Evolutionary conservation across 2,329 filamentous ascomycete genomes (phyloP).

Genomic region (Aspergillus aculeatus): DNA sequence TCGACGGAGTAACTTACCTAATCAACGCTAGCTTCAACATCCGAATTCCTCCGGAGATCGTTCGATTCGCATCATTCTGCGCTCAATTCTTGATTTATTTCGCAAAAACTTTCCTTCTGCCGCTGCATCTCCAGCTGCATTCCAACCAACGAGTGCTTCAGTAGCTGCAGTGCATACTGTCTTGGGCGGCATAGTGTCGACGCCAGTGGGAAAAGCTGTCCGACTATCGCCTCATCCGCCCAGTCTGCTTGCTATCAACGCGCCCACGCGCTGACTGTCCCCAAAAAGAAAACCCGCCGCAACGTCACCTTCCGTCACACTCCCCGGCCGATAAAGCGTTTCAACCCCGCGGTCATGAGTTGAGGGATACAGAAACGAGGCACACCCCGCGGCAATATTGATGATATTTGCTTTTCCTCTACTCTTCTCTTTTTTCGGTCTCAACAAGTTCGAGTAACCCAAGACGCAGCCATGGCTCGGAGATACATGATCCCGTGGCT

Average conservation of each 20-base stretch:
- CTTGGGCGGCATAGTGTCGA: not conserved
- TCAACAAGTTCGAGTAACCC: not conserved
- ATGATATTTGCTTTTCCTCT: not conserved
- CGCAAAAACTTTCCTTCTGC: not conserved
- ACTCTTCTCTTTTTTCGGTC: not conserved
- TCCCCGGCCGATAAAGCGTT: not conserved
- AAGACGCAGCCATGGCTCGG: slow-evolving; percentile 6
- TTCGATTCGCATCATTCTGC: slow-evolving; percentile 2
- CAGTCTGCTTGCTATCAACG: not conserved
- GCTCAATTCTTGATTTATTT: not conserved
- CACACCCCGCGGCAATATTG: not conserved
- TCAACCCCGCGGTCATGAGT: slow-evolving; percentile 6
- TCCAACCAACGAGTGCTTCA: not conserved
- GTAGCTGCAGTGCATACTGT: not conserved
- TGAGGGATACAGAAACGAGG: not conserved
- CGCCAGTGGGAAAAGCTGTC: not conserved
- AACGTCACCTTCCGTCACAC: slow-evolving; percentile 3
- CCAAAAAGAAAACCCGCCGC: not conserved
- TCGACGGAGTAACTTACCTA: slow-evolving; percentile 1
- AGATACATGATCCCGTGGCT: slow-evolving; percentile 13
- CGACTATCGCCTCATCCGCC: not conserved
- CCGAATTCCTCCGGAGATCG: slow-evolving; percentile 1
- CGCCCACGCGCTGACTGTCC: not conserved
- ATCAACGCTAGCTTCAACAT: not conserved
- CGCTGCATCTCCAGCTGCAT: not conserved